phyloP scores from a whole-genome alignment of 2,329 filamentous ascomycete genomes.

The Boeremia lycopersici region DNA sequence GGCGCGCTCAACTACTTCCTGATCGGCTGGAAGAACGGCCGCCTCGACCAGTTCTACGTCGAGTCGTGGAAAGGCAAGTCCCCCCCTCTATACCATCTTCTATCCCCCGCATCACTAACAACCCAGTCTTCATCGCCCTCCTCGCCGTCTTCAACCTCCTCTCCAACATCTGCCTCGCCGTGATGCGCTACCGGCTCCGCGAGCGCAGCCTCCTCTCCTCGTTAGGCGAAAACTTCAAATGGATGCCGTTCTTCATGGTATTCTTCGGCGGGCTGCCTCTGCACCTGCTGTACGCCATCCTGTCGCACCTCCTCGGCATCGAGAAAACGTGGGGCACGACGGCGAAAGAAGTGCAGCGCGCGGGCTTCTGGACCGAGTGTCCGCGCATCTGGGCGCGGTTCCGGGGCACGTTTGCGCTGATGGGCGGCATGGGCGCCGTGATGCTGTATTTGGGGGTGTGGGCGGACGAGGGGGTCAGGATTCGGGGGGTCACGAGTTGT shows the following conservation, averaged over 20 bases:
- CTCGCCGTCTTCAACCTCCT: slow-evolving; percentile 69
- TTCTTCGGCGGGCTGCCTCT: slow-evolving; percentile 83
- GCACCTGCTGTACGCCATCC: slow-evolving; percentile 78
- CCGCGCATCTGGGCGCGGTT: slow-evolving; percentile 79
- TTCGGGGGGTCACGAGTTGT: slow-evolving; percentile 64
- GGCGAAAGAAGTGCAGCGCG: slow-evolving; percentile 79
- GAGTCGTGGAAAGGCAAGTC: slow-evolving; percentile 76
- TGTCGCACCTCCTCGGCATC: slow-evolving; percentile 83
- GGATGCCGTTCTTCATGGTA: slow-evolving; percentile 71
- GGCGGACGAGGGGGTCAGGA: slow-evolving; percentile 56
- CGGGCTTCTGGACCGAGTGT: slow-evolving; percentile 86
- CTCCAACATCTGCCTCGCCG: slow-evolving; percentile 65
- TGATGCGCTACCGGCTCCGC: slow-evolving; percentile 66
- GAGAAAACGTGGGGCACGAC: slow-evolving; percentile 88
- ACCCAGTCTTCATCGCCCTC: slow-evolving; percentile 67
- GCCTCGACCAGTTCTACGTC: slow-evolving; percentile 80
- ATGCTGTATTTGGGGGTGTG: slow-evolving; percentile 73
- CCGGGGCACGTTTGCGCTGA: slow-evolving; percentile 67
- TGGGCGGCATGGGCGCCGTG: slow-evolving; percentile 62
- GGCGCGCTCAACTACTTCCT: slow-evolving; percentile 73
- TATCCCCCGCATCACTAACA: too few species aligned
- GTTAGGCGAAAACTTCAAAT: slow-evolving; percentile 65
- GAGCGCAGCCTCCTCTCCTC: slow-evolving; percentile 59
- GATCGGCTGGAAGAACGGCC: slow-evolving; percentile 73
- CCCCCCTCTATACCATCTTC: too few species aligned